A percentile compares a stretch with the other conserved stretches of the same genome.
Evolutionary conservation across 1,284 basidiomycete species (phyloP).

Genomic region (Cystobasidium slooffiae): DNA sequence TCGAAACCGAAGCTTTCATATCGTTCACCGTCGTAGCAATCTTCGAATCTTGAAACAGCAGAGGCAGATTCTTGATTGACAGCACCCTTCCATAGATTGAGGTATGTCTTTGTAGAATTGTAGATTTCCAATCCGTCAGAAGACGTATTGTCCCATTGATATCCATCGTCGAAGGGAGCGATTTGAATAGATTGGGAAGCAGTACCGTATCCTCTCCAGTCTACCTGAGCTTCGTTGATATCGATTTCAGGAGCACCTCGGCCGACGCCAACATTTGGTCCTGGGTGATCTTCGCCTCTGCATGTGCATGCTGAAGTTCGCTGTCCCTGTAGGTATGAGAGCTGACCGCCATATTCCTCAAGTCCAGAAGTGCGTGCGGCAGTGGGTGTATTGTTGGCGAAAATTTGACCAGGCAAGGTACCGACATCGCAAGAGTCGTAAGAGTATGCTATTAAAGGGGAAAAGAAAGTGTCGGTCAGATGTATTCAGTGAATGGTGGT

Average conservation of each 20-base stretch:
- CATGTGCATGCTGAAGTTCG: slow-evolving; percentile 60
- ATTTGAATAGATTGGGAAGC: slow-evolving; percentile 59
- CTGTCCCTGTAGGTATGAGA: slow-evolving; percentile 61
- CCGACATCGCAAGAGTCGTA: slow-evolving; percentile 79
- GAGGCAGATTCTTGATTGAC: slow-evolving; percentile 48
- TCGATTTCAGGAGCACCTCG: slow-evolving; percentile 64
- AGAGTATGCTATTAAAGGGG: slow-evolving; percentile 60
- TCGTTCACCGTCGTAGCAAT: slow-evolving; percentile 58
- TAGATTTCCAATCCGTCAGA: slow-evolving; percentile 61
- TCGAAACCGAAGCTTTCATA: slow-evolving; percentile 69
- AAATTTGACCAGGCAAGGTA: slow-evolving; percentile 77
- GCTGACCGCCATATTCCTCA: slow-evolving; percentile 49
- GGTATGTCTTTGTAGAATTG: slow-evolving; percentile 59
- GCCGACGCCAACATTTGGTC: slow-evolving; percentile 57
- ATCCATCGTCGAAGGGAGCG: slow-evolving; percentile 63
- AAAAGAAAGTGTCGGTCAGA: slow-evolving; percentile 44
- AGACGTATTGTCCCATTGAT: slow-evolving; percentile 60
- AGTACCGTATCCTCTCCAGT: slow-evolving; percentile 59
- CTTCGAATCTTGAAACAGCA: slow-evolving; percentile 46
- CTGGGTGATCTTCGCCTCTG: slow-evolving; percentile 57
- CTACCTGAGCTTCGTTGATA: slow-evolving; percentile 62
- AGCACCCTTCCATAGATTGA: slow-evolving; percentile 59
- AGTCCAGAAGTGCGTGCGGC: slow-evolving; percentile 49
- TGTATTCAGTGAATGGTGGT: slow-evolving; percentile 52
- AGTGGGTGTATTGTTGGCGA: slow-evolving; percentile 51